Conservation (phyloP, 2,329 filamentous ascomycete species). For the Stemphylium vesicarium region DNA sequence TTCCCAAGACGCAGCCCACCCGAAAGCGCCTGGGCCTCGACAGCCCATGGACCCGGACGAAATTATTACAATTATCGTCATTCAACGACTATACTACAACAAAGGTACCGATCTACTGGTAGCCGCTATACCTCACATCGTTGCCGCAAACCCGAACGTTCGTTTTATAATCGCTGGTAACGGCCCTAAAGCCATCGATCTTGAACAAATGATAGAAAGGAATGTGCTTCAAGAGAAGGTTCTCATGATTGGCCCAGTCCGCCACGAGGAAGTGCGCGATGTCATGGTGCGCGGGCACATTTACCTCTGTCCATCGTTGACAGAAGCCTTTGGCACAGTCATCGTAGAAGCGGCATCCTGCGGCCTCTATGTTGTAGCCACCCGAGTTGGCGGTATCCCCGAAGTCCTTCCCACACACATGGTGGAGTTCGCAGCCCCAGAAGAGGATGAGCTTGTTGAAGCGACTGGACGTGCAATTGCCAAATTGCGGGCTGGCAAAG, state of each 20-base stretch:
- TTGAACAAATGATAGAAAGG: slow-evolving; percentile 97
- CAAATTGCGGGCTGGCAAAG: slow-evolving; percentile 80
- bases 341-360: slow-evolving; percentile 97
- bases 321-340: slow-evolving; percentile 96
- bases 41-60: slow-evolving; percentile 80
- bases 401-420: slow-evolving; percentile 95
- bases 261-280: slow-evolving; percentile 94
- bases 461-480: slow-evolving; percentile 90
- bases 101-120: slow-evolving; percentile 98
- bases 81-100: slow-evolving; percentile 97
- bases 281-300: slow-evolving; percentile 98
- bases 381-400: slow-evolving; percentile 93
- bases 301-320: slow-evolving; percentile 92
- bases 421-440: slow-evolving; percentile 96
- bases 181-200: slow-evolving; percentile 93
- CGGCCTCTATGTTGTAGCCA: slow-evolving; percentile 95
- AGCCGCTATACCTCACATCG: slow-evolving; percentile 89
- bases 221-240: slow-evolving; percentile 94
- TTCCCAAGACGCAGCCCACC: slow-evolving; percentile 25
- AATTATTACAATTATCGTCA: slow-evolving; percentile 93
- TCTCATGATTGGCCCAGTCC: slow-evolving; percentile 86
- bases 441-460: slow-evolving; percentile 91
- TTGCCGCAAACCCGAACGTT: slow-evolving; percentile 88
- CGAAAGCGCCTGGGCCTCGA: slow-evolving; percentile 59
- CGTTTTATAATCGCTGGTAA: slow-evolving; percentile 96